Conservation (phyloP, 2,329 filamentous ascomycete species). For the Ascochyta viciae-villosae region DNA sequence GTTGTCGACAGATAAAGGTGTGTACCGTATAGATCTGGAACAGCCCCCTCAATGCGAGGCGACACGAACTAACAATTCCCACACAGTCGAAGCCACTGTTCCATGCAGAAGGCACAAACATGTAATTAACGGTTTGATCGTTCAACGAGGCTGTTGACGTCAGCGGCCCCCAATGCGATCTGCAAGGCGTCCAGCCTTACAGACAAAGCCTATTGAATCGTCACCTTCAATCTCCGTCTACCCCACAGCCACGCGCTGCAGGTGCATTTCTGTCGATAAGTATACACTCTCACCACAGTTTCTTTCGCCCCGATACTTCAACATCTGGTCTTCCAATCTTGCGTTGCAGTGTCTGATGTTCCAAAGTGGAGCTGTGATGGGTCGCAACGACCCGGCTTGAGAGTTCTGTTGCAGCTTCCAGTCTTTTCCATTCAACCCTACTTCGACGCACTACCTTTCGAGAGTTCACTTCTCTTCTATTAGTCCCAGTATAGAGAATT, state of each 20-base stretch:
- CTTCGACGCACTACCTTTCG: not conserved
- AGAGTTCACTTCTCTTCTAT: not conserved
- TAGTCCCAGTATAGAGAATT: not conserved
- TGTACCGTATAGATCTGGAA: not conserved
- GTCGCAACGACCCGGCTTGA: not conserved
- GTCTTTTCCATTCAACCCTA: not conserved
- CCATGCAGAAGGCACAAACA: not conserved
- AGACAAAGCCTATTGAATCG: conserved; percentile 1
- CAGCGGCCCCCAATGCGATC: conserved; percentile 6
- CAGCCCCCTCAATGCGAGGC: not conserved
- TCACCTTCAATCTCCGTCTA: not conserved
- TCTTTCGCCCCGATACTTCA: not conserved
- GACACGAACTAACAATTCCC: conserved; percentile 2
- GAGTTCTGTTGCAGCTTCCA: not conserved
- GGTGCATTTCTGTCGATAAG: not conserved
- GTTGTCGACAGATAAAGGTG: too few relatives aligned
- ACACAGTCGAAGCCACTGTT: conserved; percentile 1
- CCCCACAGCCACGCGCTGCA: conserved; percentile 1
- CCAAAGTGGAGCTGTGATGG: not conserved
- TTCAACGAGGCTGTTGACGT: conserved; percentile 6
- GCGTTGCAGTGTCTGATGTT: not conserved
- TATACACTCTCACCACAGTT: not conserved
- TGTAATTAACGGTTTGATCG: not conserved
- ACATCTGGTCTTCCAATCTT: not conserved
- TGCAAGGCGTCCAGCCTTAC: conserved; percentile 22